These are phyloP conservation scores for Pleurotus tuoliensis DNA, from an alignment of 768 basidiomycete genomes.

Conservation along the genomic window DNA sequence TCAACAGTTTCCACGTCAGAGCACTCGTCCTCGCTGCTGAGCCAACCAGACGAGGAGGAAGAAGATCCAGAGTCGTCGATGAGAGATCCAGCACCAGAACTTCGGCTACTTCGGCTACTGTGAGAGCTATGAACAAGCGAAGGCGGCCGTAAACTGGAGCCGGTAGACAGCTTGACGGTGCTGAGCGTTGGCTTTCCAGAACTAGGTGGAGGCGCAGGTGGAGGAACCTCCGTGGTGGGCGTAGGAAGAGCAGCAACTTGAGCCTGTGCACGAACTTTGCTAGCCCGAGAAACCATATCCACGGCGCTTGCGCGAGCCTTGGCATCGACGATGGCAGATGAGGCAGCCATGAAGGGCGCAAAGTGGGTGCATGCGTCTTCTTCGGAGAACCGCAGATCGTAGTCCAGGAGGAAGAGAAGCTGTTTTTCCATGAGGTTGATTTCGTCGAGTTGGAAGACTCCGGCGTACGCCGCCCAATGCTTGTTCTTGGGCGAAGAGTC, in stretches of 20 bases:
- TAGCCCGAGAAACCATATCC: slow-evolving; percentile 49
- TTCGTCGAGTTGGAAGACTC: slow-evolving; percentile 69
- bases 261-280: slow-evolving; percentile 45
- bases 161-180: slow-evolving; percentile 23
- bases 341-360: slow-evolving; percentile 56
- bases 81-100: slow-evolving; percentile 59
- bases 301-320: slow-evolving; percentile 52
- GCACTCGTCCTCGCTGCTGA: slow-evolving; percentile 48
- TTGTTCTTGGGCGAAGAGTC: slow-evolving; percentile 94
- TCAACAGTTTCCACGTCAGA: slow-evolving; percentile 32
- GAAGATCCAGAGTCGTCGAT: slow-evolving; percentile 63
- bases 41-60: slow-evolving; percentile 51
- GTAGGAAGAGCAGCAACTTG: slow-evolving; percentile 38
- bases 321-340: slow-evolving; percentile 25
- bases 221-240: slow-evolving; percentile 30
- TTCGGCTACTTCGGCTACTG: slow-evolving; percentile 29
- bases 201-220: slow-evolving; percentile 8
- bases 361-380: slow-evolving; percentile 70
- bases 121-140: slow-evolving; percentile 30
- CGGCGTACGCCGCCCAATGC: slow-evolving; percentile 84
- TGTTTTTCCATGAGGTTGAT: slow-evolving; percentile 98
- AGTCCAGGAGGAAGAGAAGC: slow-evolving; percentile 88
- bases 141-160: slow-evolving; percentile 28
- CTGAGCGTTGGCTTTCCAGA: slow-evolving; percentile 21
- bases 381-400: slow-evolving; percentile 88